Conservation (phyloP, 106 monocot genomes). For the Platanthera guangdongensis region DNA sequence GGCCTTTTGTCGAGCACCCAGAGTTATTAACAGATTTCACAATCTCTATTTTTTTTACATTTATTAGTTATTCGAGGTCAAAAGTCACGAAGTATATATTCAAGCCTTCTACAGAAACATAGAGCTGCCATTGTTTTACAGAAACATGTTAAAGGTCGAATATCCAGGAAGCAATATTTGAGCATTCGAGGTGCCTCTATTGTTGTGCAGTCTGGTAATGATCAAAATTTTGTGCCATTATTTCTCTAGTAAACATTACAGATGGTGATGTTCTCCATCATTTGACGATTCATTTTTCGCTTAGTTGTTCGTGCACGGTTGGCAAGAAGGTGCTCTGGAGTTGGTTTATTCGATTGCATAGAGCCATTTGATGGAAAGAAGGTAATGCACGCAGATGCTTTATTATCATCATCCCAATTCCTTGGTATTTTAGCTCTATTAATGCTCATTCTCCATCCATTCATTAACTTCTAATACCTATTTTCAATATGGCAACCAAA, state of each 20-base stretch:
- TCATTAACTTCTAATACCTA: too few species aligned
- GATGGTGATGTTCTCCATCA: not conserved
- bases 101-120: conserved; percentile 32
- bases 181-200: conserved; percentile 46
- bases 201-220: conserved; percentile 79
- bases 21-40: not conserved
- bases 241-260: not conserved
- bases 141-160: conserved; percentile 37
- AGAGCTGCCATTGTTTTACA: conserved; percentile 68
- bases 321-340: conserved; percentile 67
- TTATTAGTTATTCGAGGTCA: conserved; percentile 63
- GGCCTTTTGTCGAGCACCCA: not conserved
- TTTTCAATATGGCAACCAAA: too few species aligned
- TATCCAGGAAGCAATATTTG: conserved; percentile 48
- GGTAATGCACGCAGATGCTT: conserved; percentile 22
- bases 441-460: too few species aligned
- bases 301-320: conserved; percentile 76
- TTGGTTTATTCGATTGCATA: conserved; percentile 24
- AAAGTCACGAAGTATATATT: conserved; percentile 42
- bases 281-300: conserved; percentile 3
- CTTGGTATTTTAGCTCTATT: too few species aligned
- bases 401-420: too few species aligned
- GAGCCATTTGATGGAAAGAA: conserved; percentile 23
- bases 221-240: not conserved
- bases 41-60: not conserved